phyloP scores from a whole-genome alignment of 805 yeast species.

The Yarrowia porcina region DNA sequence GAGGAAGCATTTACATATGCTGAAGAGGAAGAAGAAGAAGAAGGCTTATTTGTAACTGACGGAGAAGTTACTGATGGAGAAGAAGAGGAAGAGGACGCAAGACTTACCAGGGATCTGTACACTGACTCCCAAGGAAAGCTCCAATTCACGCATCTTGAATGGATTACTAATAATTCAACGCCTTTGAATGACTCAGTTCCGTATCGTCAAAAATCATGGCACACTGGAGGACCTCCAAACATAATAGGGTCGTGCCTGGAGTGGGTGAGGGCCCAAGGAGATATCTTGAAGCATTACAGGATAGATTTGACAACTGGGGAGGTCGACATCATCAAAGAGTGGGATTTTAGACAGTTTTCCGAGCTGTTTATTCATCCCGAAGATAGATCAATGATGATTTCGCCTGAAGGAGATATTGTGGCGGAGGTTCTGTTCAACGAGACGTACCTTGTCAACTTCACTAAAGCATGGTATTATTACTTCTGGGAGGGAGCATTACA shows the following conservation, averaged over 20 bases:
- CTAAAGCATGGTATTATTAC: not conserved
- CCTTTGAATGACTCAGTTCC: not conserved
- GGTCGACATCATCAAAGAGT: not conserved
- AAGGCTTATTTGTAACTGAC: no score
- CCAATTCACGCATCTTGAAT: not conserved
- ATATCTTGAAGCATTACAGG: not conserved
- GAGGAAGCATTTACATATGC: not conserved
- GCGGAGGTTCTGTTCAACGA: not conserved
- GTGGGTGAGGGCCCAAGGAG: not conserved
- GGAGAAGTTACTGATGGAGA: no score
- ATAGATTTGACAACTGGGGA: not conserved
- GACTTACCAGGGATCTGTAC: not conserved
- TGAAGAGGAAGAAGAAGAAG: not conserved
- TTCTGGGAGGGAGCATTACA: not conserved
- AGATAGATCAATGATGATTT: not conserved
- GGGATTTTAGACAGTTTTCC: not conserved
- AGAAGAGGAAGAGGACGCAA: not conserved
- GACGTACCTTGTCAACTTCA: not conserved
- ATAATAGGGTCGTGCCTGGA: not conserved
- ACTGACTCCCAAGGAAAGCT: not conserved
- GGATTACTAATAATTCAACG: not conserved
- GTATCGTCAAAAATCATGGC: constrained; percentile 1
- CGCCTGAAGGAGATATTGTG: not conserved
- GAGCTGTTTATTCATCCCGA: constrained; percentile 1
- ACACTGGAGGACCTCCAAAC: not conserved